Conservation (phyloP, 1,139 yeast species). For the Suhomyces terraborum region DNA sequence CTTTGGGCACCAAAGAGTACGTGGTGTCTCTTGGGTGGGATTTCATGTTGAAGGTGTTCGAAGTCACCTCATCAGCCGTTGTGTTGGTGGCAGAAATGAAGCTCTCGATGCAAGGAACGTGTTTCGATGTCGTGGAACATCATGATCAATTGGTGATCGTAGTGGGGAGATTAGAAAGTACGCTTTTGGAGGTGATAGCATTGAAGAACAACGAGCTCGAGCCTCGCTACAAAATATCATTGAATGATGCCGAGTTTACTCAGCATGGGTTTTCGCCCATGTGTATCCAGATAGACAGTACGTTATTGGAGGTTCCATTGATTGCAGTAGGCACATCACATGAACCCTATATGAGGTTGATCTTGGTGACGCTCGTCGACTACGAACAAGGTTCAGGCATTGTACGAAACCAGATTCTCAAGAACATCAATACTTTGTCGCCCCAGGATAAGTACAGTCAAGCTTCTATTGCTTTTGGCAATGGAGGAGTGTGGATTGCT, state of each 20-base stretch:
- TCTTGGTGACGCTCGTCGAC: conserved; percentile 49
- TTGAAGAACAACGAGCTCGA: conserved; percentile 12
- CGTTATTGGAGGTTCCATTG: conserved; percentile 24
- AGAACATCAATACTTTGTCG: conserved; percentile 59
- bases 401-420: conserved; percentile 48
- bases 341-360: conserved; percentile 70
- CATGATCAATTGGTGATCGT: conserved; percentile 40
- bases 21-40: conserved; percentile 70
- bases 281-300: conserved; percentile 36
- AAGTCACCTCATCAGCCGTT: conserved; percentile 24
- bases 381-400: conserved; percentile 18
- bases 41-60: conserved; percentile 42
- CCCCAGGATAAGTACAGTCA: conserved; percentile 74
- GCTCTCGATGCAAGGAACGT: conserved; percentile 46
- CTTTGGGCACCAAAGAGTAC: conserved; percentile 27
- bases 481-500: conserved; percentile 53
- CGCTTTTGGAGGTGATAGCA: conserved; percentile 52
- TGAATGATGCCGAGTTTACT: conserved; percentile 77
- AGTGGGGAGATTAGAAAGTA: conserved; percentile 62
- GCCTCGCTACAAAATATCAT: conserved; percentile 51
- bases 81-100: conserved; percentile 34
- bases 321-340: conserved; percentile 71
- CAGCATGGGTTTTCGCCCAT: conserved; percentile 66
- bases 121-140: conserved; percentile 40
- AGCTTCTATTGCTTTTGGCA: conserved; percentile 49